Conservation (phyloP, 1,284 basidiomycete species). For the Apiotrichum brassicae region DNA sequence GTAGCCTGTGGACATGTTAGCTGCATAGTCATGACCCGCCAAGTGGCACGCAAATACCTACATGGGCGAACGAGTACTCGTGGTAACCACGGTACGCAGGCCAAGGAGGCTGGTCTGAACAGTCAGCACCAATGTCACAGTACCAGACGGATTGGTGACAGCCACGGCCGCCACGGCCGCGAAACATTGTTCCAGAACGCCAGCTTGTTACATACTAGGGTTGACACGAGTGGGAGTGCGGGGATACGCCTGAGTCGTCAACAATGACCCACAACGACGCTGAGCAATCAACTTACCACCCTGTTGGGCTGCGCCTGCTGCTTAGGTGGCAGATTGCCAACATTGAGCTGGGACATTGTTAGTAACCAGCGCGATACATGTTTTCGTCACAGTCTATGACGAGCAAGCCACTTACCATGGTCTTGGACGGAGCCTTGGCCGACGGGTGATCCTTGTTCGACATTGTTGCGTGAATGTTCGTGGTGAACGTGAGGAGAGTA, state of each 20-base stretch:
- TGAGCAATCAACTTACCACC: slow-evolving; percentile 1
- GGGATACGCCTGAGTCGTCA: slow-evolving; percentile 22
- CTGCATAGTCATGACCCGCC: not conserved
- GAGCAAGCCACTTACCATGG: slow-evolving; percentile 21
- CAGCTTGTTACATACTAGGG: slow-evolving; percentile 34
- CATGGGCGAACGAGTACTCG: slow-evolving; percentile 87
- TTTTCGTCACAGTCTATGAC: not conserved
- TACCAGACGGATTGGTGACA: no score
- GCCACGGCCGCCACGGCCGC: no score
- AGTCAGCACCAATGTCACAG: not conserved
- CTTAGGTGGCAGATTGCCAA: slow-evolving; percentile 45
- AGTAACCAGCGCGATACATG: slow-evolving; percentile 2
- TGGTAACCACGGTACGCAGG: slow-evolving; percentile 92
- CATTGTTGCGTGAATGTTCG: slow-evolving; percentile 1
- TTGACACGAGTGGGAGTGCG: slow-evolving; percentile 50
- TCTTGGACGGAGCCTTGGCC: slow-evolving; percentile 38
- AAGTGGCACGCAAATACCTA: slow-evolving; percentile 23
- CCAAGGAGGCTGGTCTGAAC: slow-evolving; percentile 83
- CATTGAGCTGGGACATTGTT: slow-evolving; percentile 36
- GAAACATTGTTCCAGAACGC: no score
- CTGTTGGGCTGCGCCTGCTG: slow-evolving; percentile 38
- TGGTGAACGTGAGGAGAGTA: not conserved
- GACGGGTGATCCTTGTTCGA: slow-evolving; percentile 28
- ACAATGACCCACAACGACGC: slow-evolving; percentile 26
- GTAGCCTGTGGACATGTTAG: slow-evolving; percentile 54